Evolutionary conservation across 2,329 filamentous ascomycete species (phyloP), one percentile per base, ranked within the genome.

Genomic region (Fusarium subtropicale): DNA sequence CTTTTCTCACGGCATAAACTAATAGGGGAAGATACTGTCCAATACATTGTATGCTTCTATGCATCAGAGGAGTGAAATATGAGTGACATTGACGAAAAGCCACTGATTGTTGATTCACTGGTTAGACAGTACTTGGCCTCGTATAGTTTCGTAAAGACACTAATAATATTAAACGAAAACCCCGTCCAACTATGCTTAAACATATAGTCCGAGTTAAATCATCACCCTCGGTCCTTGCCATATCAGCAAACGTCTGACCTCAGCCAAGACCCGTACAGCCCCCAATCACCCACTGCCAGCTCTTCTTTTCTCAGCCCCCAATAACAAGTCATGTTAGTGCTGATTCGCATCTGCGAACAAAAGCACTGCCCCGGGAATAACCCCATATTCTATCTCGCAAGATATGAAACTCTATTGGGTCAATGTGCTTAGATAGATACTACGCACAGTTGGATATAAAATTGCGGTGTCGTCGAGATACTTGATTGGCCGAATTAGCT

Each of bases 281-380:
- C 28, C 65, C 66, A 69, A 69, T 56, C 24, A 33, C 16, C 3
- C n/a, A 15, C 15, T 33, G 66, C 57, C 66, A 69, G 52, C 20
- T 58, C 24, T 38, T 47, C 28, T 38, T 31, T 20, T 20, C 50
- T 46, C 44, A 28, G 56, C 47, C 41, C 48, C 30, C 30, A 33
- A 28, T 8, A 0, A 0, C 41, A 5, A 30, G 33, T 39, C 31
- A 20, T 39, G n/a, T 56, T 61, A 68, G 64, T 31, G 61, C 66
- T 69, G 50, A 69, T 44, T 42, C 13, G 4, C n/a, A 33, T 31
- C 36, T 20, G 15, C 34, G 18, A 65, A 46, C 64, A 42, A 30
- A 38, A 18, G 13, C 28, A 42, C 26, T 18, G 36, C 39, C 1
- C 6, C 18, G 31, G 12, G 33, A 18, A 33, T 44, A 22, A 64